Evolutionary conservation across 2,329 filamentous ascomycete genomes (phyloP).

Genomic region (Salinomyces thailandicus): DNA sequence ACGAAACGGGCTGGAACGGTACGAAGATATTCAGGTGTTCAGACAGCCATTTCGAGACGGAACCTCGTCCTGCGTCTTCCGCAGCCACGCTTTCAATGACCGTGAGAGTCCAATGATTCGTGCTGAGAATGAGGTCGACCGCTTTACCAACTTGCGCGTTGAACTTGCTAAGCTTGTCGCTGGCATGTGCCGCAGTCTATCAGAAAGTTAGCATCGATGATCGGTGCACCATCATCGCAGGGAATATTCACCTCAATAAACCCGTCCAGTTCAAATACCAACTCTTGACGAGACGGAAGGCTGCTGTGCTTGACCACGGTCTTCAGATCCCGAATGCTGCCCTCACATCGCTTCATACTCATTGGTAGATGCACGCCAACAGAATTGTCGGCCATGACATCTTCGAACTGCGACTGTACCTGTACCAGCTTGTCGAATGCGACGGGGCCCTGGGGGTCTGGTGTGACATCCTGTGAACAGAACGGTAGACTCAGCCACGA

Average conservation of each 20-base stretch:
- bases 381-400: conserved; percentile 58
- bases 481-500: conserved; percentile 54
- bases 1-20: conserved; percentile 51
- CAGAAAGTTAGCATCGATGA: too few species aligned
- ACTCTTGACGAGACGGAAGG: conserved; percentile 56
- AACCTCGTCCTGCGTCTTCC: conserved; percentile 30
- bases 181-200: conserved; percentile 54
- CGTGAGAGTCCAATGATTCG: conserved; percentile 64
- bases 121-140: conserved; percentile 63
- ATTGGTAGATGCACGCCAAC: conserved; percentile 58
- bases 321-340: conserved; percentile 62
- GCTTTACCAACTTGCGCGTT: conserved; percentile 65
- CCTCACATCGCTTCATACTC: conserved; percentile 69
- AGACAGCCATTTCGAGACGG: conserved; percentile 33
- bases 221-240: too few species aligned
- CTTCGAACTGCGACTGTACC: conserved; percentile 65
- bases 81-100: conserved; percentile 53
- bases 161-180: conserved; percentile 60
- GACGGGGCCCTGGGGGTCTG: conserved; percentile 28
- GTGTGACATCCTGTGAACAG: conserved; percentile 33
- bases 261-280: conserved; percentile 63
- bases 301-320: conserved; percentile 61
- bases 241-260: too few species aligned
- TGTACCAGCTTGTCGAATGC: conserved; percentile 68
- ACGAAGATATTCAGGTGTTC: conserved; percentile 39